phyloP scores from a whole-genome alignment of 2,329 filamentous ascomycete species.

The Aspergillus tubingensis region DNA sequence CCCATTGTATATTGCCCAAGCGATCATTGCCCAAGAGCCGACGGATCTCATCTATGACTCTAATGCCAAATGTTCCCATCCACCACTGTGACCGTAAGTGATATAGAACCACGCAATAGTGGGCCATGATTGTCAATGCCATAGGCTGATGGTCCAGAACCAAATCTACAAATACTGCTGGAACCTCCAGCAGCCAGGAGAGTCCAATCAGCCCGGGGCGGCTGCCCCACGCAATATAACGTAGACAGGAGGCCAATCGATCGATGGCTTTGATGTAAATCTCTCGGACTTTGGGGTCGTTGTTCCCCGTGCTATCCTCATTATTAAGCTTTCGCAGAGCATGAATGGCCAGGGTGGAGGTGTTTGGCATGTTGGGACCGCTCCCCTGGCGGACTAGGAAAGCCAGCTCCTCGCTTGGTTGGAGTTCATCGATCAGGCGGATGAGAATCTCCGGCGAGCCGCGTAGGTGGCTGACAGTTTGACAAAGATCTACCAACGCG shows the following conservation, averaged over 20 bases:
- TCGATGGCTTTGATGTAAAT: constrained; percentile 11
- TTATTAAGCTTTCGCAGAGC: constrained; percentile 9
- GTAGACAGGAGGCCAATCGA: constrained; percentile 6
- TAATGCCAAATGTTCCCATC: constrained; percentile 11
- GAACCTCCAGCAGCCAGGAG: constrained; percentile 12
- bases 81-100: constrained; percentile 17
- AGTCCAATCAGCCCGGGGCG: constrained; percentile 8
- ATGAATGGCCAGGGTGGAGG: constrained; percentile 10
- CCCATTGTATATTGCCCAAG: not conserved
- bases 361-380: not conserved
- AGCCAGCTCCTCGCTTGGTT: not conserved
- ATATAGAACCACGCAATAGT: constrained; percentile 15
- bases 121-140: constrained; percentile 13
- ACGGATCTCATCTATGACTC: constrained; percentile 10
- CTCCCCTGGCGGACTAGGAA: not conserved
- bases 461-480: not conserved
- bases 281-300: not conserved
- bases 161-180: constrained; percentile 2
- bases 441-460: not conserved
- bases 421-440: not conserved
- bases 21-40: not conserved
- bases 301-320: not conserved
- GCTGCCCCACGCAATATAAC: constrained; percentile 12
- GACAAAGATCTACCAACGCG: not conserved
- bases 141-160: constrained; percentile 5